Conservation (phyloP, 192 early-diverging fungal genomes). For the Rhizophlyctis rosea region DNA sequence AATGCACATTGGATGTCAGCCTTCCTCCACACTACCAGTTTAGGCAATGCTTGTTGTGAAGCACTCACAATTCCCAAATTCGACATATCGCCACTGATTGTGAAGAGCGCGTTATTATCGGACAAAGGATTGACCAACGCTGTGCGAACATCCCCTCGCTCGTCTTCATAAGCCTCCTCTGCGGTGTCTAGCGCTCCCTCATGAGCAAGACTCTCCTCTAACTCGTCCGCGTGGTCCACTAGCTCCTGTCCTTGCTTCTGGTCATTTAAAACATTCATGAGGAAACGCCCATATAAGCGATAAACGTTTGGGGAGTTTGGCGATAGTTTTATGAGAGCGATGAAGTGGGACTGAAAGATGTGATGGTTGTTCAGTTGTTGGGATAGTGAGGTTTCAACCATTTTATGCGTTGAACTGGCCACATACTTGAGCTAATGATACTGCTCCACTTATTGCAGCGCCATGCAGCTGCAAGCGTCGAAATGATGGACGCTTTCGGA, state of each 20-base stretch:
- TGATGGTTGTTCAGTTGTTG: too few relatives aligned
- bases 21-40: neutral
- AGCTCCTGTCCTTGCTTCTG: slow-evolving; percentile 31
- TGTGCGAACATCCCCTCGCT: too few relatives aligned
- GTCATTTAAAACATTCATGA: slow-evolving; percentile 44
- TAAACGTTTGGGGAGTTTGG: slow-evolving; percentile 35
- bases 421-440: slow-evolving; percentile 27
- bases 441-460: slow-evolving; percentile 28
- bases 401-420: neutral
- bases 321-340: slow-evolving; percentile 33
- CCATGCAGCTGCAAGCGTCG: slow-evolving; percentile 35
- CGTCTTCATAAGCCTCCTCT: neutral
- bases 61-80: slow-evolving; percentile 28
- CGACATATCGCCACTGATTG: slow-evolving; percentile 34
- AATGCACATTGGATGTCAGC: neutral
- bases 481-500: slow-evolving; percentile 30
- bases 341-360: slow-evolving; percentile 30
- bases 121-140: too few relatives aligned
- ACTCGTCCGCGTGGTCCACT: slow-evolving; percentile 42
- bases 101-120: slow-evolving; percentile 34
- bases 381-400: neutral
- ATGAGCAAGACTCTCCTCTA: slow-evolving; percentile 18
- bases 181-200: too few relatives aligned
- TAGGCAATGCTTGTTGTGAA: neutral
- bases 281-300: slow-evolving; percentile 41